A percentile compares a stretch with the other conserved stretches of the same genome.
These are phyloP conservation scores for Poterioochromonas sp. DNA, from an alignment of 352 stramenopile species.

Conservation along the genomic window DNA sequence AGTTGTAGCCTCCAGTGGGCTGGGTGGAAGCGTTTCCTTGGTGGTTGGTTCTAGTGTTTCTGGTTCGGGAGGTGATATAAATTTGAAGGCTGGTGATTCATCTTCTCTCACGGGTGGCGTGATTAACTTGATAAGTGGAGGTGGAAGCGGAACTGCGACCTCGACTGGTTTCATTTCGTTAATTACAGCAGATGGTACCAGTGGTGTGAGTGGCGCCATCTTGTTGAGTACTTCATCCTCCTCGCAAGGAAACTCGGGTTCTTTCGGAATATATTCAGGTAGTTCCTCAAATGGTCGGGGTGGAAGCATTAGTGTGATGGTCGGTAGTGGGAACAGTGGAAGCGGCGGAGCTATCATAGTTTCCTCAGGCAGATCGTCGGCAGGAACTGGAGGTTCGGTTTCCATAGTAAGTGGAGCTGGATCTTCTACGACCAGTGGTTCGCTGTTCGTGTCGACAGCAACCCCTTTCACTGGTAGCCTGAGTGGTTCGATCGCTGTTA, in stretches of 20 bases:
- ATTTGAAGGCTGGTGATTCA: neutral
- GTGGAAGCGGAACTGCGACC: slow-evolving; percentile 1
- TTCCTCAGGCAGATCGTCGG: slow-evolving; percentile 50
- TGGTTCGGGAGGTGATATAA: neutral
- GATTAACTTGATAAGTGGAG: neutral
- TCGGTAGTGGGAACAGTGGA: slow-evolving; percentile 38
- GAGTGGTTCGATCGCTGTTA: neutral
- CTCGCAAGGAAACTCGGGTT: neutral
- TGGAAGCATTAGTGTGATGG: neutral
- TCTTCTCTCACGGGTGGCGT: neutral
- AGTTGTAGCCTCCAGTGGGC: neutral
- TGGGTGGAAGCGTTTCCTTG: neutral
- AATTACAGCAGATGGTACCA: slow-evolving; percentile 1
- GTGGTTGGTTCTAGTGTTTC: neutral
- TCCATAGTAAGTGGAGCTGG: neutral
- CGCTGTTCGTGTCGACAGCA: slow-evolving; percentile 21
- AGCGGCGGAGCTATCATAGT: slow-evolving; percentile 54
- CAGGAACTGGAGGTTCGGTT: slow-evolving; percentile 30
- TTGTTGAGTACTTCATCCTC: slow-evolving; percentile 31
- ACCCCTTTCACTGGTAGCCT: neutral
- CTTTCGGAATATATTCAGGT: neutral
- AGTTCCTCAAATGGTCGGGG: neutral
- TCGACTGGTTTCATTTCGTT: slow-evolving; percentile 1
- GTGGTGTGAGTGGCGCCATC: slow-evolving; percentile 14
- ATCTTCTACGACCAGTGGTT: slow-evolving; percentile 9